Evolutionary conservation across 441 rosid genomes (phyloP), one percentile per base, ranked within the genome.

Genomic region (Bruguiera hainesii): DNA sequence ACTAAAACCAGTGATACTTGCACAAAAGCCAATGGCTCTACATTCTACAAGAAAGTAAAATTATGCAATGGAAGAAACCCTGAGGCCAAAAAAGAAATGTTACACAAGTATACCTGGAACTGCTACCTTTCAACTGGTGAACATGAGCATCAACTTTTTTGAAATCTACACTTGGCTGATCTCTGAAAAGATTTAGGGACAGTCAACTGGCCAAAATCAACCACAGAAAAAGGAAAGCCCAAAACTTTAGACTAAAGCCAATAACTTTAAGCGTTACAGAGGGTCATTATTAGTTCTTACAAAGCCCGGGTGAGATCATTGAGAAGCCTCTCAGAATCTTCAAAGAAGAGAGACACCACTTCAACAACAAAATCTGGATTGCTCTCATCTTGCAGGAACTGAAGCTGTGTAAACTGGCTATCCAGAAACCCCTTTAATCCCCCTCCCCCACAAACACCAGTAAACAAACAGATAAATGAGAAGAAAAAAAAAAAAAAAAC

Each of bases 51-150:
- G 18, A 59, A 30, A 58, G 59, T 55, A 5, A 11, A 60, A 21
- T 59, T 58, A 23, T 18, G 5, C 9, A 67, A 68, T 23, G 48
- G 3, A 31, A 26, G 48, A 39, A 39, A 39, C 13, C 18, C 48
- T 0, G 16, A 39, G 48, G 48, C 48, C 13, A 1, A 11, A 13
- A 39, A 3, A 39, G 48, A 39, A 10, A 39, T 2, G 48, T 39
- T 39, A 39, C 16, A 56, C 6, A 26, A 11, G 2, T 10, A 63
- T 79, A 94, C 98, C 98, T 94, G 63, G 98, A 87, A 69, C 98
- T 94, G 81, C 98, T 94, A 66, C 98, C 98, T 82, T 94, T 94
- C 75, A 89, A 81, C 73, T 94, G 98, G 81, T 94, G 98, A 53
- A 89, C 97, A 87, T 87, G 86, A 2, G 91, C 85, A 77, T 91